Evolutionary conservation across 1,284 basidiomycete species (phyloP), one percentile per base, ranked within the genome.

Genomic region (Paramarasmius palmivorus): DNA sequence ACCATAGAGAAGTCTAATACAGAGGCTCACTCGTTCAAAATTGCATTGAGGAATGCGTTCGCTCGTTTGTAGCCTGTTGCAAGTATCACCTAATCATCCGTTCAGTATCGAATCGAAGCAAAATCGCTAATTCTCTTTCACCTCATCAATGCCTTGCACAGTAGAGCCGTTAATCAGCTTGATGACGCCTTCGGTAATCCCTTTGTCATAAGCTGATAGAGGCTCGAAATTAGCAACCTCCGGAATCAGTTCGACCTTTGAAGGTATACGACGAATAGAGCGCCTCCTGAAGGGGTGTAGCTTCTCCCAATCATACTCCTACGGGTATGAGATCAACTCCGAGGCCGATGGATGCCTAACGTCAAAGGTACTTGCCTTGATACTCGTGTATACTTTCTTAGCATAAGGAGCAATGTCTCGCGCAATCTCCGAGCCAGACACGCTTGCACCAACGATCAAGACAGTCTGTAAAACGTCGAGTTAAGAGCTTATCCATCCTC

Each of bases 351-450:
- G 10, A 15, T 19, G 5, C 19, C n/a, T n/a, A n/a, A n/a, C n/a
- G n/a, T 6, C 7, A 12, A 32, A 49, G 49, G 19, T 6, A 35
- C 57, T 46, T 1, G 62, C 62, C 54, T 60, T 39, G 12, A 55
- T 45, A 29, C 59, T 60, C 0, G 62, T 58, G 12, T 57, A 52
- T 14, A 63, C 14, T 2, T 49, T 55, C 4, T 49, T 36, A 3
- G 58, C 53, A 34, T 54, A 57, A n/a, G 61, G 61, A 12, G 51
- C 55, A 38, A 63, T 61, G 35, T 62, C 61, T 2, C 62, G 59
- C 10, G 62, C 59, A 23, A 63, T 63, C 47, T 63, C 62, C 14
- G 62, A 62, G n/a, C 60, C 62, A 20, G 59, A 61, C 20, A 59
- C 58, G 9, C 58, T 57, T 0, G 57, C 56, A 8, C 62, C 62